Conservation (phyloP, 2,329 filamentous ascomycete species). For the Phymatotrichopsis omnivora region DNA sequence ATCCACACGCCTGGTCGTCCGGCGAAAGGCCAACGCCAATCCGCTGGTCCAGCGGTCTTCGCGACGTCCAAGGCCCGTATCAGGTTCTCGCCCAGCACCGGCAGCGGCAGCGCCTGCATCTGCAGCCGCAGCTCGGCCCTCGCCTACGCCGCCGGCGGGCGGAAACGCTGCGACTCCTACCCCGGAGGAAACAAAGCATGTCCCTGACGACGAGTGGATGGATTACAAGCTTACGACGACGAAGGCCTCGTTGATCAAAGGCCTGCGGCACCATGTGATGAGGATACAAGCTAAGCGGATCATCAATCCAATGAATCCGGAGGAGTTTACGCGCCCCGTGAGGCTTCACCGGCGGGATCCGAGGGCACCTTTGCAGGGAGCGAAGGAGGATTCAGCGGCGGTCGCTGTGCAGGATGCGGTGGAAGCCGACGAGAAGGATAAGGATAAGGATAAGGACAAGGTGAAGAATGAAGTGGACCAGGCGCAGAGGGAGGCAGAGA, state of each 20-base stretch:
- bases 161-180: neutral
- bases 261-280: conserved; percentile 78
- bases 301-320: conserved; percentile 62
- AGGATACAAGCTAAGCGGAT: conserved; percentile 57
- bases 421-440: conserved; percentile 51
- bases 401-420: conserved; percentile 36
- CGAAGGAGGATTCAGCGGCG: conserved; percentile 44
- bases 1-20: conserved; percentile 15
- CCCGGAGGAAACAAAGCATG: neutral
- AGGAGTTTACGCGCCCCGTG: conserved; percentile 78
- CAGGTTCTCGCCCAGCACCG: conserved; percentile 6
- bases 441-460: conserved; percentile 44
- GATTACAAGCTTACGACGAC: conserved; percentile 70
- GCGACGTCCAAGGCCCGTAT: conserved; percentile 14
- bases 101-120: conserved; percentile 3
- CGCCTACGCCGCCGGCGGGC: neutral
- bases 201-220: conserved; percentile 12
- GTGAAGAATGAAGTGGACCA: conserved; percentile 49
- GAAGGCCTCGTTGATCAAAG: conserved; percentile 67
- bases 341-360: conserved; percentile 83
- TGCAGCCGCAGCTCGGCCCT: neutral
- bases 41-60: conserved; percentile 21
- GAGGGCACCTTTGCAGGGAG: conserved; percentile 54
- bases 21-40: conserved; percentile 20
- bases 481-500: conserved; percentile 73